Conservation (phyloP, 768 basidiomycete species). For the Coprinellus micaceus region DNA sequence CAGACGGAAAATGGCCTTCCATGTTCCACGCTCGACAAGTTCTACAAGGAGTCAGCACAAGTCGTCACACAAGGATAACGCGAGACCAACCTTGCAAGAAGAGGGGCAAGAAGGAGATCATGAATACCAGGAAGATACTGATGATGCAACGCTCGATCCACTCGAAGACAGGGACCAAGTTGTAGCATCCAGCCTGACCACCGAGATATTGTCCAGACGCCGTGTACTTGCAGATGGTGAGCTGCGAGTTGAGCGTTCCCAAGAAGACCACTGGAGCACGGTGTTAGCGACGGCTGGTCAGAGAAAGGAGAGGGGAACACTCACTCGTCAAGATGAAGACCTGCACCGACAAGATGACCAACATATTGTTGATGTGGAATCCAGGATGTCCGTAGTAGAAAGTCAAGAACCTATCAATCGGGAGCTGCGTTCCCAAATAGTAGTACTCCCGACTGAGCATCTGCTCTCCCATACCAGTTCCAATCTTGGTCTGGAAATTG, state of each 20-base stretch:
- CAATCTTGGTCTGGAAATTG: slow-evolving; percentile 99
- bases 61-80: background rate
- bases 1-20: slow-evolving; percentile 86
- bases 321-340: slow-evolving; percentile 87
- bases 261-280: slow-evolving; percentile 78
- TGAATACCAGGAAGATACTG: slow-evolving; percentile 97
- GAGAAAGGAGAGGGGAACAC: slow-evolving; percentile 22
- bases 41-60: slow-evolving; percentile 43
- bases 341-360: slow-evolving; percentile 96
- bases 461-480: slow-evolving; percentile 99
- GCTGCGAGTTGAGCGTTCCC: slow-evolving; percentile 82
- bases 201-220: slow-evolving; percentile 66
- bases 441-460: slow-evolving; percentile 99
- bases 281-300: slow-evolving; percentile 12
- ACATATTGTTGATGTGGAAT: slow-evolving; percentile 99
- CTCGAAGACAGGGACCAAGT: slow-evolving; percentile 85
- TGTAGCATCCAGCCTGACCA: slow-evolving; percentile 87
- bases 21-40: slow-evolving; percentile 91
- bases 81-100: slow-evolving; percentile 81
- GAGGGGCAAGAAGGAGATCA: slow-evolving; percentile 92
- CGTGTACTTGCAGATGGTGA: slow-evolving; percentile 79
- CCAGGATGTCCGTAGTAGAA: slow-evolving; percentile 99
- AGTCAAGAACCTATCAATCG: slow-evolving; percentile 97
- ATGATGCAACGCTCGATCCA: slow-evolving; percentile 98
- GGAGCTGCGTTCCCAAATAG: slow-evolving; percentile 95